Percentiles rank a stretch among this genome's conserved stretches.
phyloP scores from a whole-genome alignment of 176 grass and related monocot species.

The Carex kokanica region DNA sequence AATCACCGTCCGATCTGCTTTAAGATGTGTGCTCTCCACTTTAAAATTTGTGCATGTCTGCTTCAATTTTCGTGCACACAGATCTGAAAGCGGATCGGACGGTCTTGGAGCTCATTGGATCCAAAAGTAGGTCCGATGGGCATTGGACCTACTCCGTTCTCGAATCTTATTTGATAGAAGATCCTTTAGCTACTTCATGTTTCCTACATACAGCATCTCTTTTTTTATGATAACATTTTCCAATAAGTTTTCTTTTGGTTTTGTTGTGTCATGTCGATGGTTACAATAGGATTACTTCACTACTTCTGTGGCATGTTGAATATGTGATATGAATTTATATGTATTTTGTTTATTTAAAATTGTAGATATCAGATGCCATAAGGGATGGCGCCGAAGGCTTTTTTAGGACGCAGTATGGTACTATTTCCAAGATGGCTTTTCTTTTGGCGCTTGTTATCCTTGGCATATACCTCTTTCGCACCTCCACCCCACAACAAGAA shows the following conservation, averaged over 20 bases:
- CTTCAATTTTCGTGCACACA: too few species aligned
- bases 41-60: too few species aligned
- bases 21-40: too few species aligned
- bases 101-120: too few species aligned
- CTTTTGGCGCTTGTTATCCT: slow-evolving; percentile 91
- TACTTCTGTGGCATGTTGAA: slow-evolving; percentile 20
- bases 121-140: too few species aligned
- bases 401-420: slow-evolving; percentile 95
- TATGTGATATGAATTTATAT: slow-evolving; percentile 6
- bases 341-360: slow-evolving; percentile 17
- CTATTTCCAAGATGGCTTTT: slow-evolving; percentile 95
- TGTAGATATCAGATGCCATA: slow-evolving; percentile 99
- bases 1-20: too few species aligned
- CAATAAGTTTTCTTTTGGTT: background rate
- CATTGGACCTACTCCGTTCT: too few species aligned
- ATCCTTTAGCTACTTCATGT: background rate
- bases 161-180: background rate
- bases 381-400: slow-evolving; percentile 98
- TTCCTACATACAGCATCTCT: background rate
- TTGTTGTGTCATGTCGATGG: background rate
- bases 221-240: background rate
- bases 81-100: too few species aligned
- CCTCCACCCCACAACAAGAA: slow-evolving; percentile 78
- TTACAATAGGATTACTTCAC: background rate
- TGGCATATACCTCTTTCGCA: slow-evolving; percentile 95